A percentile compares a stretch with the other conserved stretches of the same genome.
phyloP scores from a whole-genome alignment of 2,329 filamentous ascomycete species.

The Ramularia endophylla region DNA sequence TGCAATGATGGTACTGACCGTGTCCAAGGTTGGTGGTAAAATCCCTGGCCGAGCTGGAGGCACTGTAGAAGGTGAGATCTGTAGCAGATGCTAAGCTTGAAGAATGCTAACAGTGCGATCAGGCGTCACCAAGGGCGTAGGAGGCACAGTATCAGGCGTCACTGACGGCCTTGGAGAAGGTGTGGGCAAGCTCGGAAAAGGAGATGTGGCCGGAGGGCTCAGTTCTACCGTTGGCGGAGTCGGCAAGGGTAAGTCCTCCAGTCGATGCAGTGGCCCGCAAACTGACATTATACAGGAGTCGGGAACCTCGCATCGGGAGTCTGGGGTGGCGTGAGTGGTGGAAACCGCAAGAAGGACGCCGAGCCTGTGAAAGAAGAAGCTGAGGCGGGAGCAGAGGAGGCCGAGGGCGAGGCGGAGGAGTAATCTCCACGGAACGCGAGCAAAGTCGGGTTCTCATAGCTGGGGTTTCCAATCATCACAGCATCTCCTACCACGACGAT shows the following conservation, averaged over 20 bases:
- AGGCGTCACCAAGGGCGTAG: conserved; percentile 38
- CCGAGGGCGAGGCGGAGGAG: conserved; percentile 10
- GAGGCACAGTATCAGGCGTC: conserved; percentile 34
- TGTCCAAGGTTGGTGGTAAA: conserved; percentile 36
- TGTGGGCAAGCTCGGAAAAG: conserved; percentile 40
- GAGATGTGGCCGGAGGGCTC: conserved; percentile 38
- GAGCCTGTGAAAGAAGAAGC: conserved; percentile 14
- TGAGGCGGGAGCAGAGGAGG: conserved; percentile 11
- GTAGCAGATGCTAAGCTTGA: too few relatives aligned
- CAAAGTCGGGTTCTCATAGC: too few relatives aligned
- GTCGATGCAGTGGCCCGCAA: too few relatives aligned
- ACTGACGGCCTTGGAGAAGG: conserved; percentile 39
- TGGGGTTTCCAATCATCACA: too few relatives aligned
- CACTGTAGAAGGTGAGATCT: conserved; percentile 26
- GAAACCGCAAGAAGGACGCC: conserved; percentile 18
- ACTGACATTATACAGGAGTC: conserved; percentile 19
- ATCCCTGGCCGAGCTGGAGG: conserved; percentile 34
- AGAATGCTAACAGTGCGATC: conserved; percentile 8
- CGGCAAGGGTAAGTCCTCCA: conserved; percentile 2
- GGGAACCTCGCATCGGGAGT: conserved; percentile 26
- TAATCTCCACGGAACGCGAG: too few relatives aligned
- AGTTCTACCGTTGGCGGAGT: conserved; percentile 39
- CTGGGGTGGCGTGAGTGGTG: conserved; percentile 28
- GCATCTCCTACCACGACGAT: too few relatives aligned
- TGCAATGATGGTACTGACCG: conserved; percentile 28